phyloP scores from a whole-genome alignment of 176 grass and related monocot species.

The Pontederia paniculata region DNA sequence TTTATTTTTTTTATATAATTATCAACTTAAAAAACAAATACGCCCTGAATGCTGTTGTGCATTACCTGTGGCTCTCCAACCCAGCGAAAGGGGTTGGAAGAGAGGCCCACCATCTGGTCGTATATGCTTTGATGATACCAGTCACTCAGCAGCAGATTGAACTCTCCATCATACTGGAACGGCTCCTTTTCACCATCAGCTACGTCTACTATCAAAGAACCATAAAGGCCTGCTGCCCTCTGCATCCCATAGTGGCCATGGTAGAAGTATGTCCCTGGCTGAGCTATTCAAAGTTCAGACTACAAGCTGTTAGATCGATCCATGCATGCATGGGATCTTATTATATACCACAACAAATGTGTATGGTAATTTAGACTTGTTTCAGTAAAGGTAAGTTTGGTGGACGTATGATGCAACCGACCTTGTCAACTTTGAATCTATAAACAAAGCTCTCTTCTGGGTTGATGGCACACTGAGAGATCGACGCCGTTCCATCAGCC shows the following conservation, averaged over 20 bases:
- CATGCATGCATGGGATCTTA: too few relatives aligned
- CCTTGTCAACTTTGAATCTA: slow-evolving; percentile 53
- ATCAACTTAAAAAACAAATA: too few relatives aligned
- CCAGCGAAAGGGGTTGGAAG: slow-evolving; percentile 61
- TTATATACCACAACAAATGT: too few relatives aligned
- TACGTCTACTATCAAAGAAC: slow-evolving; percentile 65
- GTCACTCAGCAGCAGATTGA: slow-evolving; percentile 67
- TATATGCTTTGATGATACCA: slow-evolving; percentile 86
- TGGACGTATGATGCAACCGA: not conserved
- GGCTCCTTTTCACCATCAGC: slow-evolving; percentile 54
- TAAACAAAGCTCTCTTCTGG: slow-evolving; percentile 74
- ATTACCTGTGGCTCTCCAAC: slow-evolving; percentile 80
- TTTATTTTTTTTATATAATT: too few relatives aligned
- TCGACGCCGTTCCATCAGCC: slow-evolving; percentile 74
- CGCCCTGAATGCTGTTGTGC: too few relatives aligned
- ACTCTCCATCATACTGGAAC: slow-evolving; percentile 73
- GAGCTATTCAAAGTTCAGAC: too few relatives aligned
- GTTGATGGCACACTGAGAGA: slow-evolving; percentile 85
- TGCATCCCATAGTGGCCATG: slow-evolving; percentile 96
- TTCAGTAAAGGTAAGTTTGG: too few relatives aligned
- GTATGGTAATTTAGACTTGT: too few relatives aligned
- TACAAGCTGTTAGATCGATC: too few relatives aligned
- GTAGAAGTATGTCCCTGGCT: too few relatives aligned
- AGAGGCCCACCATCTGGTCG: slow-evolving; percentile 64
- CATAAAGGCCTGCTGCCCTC: slow-evolving; percentile 75